A percentile compares a stretch with the other conserved stretches of the same genome.
Conservation (phyloP, 306 rosid species). For the Lathyrus sativus region DNA sequence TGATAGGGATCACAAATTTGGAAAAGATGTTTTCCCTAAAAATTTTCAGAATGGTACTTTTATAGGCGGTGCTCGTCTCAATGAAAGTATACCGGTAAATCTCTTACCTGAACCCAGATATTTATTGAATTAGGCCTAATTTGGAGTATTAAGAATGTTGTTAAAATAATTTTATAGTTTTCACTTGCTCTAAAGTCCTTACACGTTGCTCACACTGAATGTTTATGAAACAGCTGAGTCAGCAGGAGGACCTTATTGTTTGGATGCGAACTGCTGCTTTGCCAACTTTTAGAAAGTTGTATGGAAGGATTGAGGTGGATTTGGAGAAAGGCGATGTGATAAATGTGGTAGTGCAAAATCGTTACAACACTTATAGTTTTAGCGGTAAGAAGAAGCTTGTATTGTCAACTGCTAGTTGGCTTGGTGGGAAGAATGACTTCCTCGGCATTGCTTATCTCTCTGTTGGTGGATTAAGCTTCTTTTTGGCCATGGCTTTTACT, state of each 20-base stretch:
- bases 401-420: conserved; percentile 80
- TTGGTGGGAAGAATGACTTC: conserved; percentile 83
- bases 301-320: conserved; percentile 75
- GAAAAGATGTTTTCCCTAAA: conserved; percentile 75
- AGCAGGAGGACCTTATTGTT: conserved; percentile 83
- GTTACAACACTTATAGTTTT: conserved; percentile 75
- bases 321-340: conserved; percentile 55
- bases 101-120: background rate
- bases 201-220: conserved; percentile 37
- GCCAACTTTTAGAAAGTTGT: conserved; percentile 82
- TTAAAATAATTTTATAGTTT: background rate
- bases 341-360: conserved; percentile 50
- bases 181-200: background rate
- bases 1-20: conserved; percentile 90
- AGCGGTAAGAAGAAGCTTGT: conserved; percentile 81
- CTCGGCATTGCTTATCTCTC: conserved; percentile 86
- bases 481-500: conserved; percentile 75
- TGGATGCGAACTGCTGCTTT: conserved; percentile 95
- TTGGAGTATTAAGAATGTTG: background rate
- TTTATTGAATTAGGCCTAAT: conserved; percentile 15
- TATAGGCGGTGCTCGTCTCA: conserved; percentile 58
- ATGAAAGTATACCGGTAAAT: conserved; percentile 54
- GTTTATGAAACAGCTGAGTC: conserved; percentile 62
- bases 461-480: conserved; percentile 94
- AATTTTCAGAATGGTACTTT: conserved; percentile 80